These are phyloP conservation scores for Pisolithus tinctorius DNA, from an alignment of 768 basidiomycete genomes.

Conservation along the genomic window DNA sequence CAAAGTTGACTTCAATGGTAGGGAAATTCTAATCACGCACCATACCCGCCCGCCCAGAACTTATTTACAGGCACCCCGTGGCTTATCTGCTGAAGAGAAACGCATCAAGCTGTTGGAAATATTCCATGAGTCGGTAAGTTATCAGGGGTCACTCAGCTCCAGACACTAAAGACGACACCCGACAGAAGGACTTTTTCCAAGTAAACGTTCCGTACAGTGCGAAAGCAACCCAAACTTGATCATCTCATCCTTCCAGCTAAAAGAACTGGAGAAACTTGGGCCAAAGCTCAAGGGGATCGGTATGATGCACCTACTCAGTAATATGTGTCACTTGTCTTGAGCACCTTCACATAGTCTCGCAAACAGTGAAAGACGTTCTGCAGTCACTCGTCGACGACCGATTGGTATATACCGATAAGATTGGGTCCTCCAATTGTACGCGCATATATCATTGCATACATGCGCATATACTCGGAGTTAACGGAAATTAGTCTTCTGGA, in stretches of 20 bases:
- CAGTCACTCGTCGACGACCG: constrained; percentile 85
- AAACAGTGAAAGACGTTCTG: constrained; percentile 87
- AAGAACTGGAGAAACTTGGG: constrained; percentile 86
- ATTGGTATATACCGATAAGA: constrained; percentile 84
- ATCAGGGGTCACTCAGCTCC: background rate
- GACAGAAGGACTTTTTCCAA: constrained; percentile 80
- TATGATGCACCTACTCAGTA: constrained; percentile 23
- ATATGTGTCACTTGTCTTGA: background rate
- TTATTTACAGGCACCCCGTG: constrained; percentile 60
- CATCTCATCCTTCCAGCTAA: constrained; percentile 43
- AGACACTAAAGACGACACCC: constrained; percentile 1
- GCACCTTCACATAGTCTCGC: constrained; percentile 51
- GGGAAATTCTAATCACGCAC: constrained; percentile 14
- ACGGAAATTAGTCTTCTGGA: constrained; percentile 74
- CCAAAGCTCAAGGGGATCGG: constrained; percentile 90
- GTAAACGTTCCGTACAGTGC: constrained; percentile 13
- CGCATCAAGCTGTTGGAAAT: constrained; percentile 84
- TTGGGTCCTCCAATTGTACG: constrained; percentile 91
- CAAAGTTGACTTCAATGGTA: background rate
- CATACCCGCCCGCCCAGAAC: background rate
- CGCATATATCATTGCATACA: constrained; percentile 2
- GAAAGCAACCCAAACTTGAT: background rate
- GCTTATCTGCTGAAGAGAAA: constrained; percentile 87
- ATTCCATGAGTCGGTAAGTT: constrained; percentile 78
- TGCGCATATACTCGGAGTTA: constrained; percentile 18